Evolutionary conservation across 768 basidiomycete species (phyloP).

Genomic region (Tylopilus intermedius): DNA sequence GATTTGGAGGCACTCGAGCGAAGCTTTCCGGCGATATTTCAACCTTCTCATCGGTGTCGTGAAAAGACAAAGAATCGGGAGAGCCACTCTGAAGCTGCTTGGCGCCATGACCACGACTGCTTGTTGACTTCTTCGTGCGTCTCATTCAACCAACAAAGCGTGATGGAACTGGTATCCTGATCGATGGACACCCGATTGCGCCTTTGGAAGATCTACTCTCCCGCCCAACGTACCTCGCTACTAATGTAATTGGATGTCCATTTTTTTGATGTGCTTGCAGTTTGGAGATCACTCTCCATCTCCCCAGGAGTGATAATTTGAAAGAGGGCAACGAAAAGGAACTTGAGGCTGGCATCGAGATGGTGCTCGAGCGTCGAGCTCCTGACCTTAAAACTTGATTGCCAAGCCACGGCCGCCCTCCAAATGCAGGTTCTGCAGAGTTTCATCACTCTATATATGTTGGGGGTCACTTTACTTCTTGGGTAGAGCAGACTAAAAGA

Average conservation of each 20-base stretch:
- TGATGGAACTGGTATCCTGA: neutral
- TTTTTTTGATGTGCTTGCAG: too few relatives aligned
- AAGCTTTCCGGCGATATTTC: constrained; percentile 12
- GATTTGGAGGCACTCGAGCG: constrained; percentile 3
- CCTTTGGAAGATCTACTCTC: constrained; percentile 1
- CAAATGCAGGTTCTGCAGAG: neutral
- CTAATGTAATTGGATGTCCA: too few relatives aligned
- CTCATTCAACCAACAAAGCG: neutral
- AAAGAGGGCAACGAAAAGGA: too few relatives aligned
- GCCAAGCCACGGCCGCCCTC: neutral
- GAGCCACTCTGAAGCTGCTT: neutral
- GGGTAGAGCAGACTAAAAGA: neutral
- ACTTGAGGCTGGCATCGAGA: neutral
- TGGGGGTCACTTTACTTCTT: neutral
- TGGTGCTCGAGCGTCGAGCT: neutral
- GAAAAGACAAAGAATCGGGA: neutral
- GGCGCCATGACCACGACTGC: constrained; percentile 10
- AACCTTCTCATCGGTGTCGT: constrained; percentile 6
- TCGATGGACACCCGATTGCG: neutral
- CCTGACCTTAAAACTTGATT: neutral
- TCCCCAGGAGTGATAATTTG: too few relatives aligned
- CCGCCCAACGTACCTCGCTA: constrained; percentile 2
- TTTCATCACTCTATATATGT: neutral
- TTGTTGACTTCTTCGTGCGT: constrained; percentile 9
- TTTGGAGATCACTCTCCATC: too few relatives aligned